Conservation (phyloP, 177 flowering plant genomes). For the Vitis hybrid region DNA sequence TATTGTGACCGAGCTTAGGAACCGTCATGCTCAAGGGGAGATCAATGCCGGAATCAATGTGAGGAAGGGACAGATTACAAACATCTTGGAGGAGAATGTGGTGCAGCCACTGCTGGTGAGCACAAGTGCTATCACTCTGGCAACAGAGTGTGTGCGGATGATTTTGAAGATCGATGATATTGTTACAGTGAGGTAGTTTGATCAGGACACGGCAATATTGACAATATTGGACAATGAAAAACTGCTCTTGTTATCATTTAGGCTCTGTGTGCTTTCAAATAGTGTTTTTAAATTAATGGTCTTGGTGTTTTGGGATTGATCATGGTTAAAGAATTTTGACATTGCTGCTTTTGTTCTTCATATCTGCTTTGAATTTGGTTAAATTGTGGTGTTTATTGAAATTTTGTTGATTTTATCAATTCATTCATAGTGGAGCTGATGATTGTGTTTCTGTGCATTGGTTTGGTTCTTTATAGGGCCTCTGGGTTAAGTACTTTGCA, state of each 20-base stretch:
- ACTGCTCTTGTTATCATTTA: not conserved
- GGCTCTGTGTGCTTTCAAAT: constrained; percentile 3
- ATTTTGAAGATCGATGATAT: constrained; percentile 98
- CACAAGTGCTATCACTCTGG: constrained; percentile 85
- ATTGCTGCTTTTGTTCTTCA: not conserved
- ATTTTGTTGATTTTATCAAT: not conserved
- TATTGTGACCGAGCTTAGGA: constrained; percentile 92
- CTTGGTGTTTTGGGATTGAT: not conserved
- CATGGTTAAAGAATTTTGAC: constrained; percentile 10
- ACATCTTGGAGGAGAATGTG: constrained; percentile 96
- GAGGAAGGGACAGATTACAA: constrained; percentile 95
- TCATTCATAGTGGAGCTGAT: not conserved
- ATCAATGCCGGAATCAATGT: constrained; percentile 95
- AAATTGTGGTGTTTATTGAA: not conserved
- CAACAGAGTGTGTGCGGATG: constrained; percentile 97
- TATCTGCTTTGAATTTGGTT: constrained; percentile 7
- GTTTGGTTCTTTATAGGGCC: not conserved
- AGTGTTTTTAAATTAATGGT: not conserved
- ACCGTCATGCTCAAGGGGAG: constrained; percentile 93
- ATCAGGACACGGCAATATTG: not conserved
- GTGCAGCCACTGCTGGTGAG: constrained; percentile 96
- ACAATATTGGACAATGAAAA: not conserved
- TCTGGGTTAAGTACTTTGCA: not conserved
- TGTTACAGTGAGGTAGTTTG: constrained; percentile 76
- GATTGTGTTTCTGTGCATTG: not conserved